phyloP scores from a whole-genome alignment of 768 basidiomycete genomes.

The Russula sp. region DNA sequence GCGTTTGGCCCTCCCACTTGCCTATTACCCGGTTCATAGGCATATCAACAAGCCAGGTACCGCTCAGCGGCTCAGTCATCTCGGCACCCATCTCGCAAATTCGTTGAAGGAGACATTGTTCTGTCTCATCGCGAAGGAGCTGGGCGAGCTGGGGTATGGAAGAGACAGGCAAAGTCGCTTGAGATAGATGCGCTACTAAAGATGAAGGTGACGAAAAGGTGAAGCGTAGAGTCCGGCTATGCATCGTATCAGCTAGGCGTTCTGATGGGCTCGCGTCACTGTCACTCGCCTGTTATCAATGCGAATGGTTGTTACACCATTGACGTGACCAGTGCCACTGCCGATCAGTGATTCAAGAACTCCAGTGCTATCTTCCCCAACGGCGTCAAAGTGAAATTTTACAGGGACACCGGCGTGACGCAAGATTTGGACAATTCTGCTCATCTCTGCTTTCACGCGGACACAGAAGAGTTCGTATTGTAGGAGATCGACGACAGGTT shows the following conservation, averaged over 20 bases:
- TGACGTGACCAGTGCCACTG: conserved; percentile 37
- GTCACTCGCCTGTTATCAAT: conserved; percentile 54
- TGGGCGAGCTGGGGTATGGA: conserved; percentile 72
- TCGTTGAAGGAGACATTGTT: conserved; percentile 56
- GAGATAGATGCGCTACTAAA: conserved; percentile 70
- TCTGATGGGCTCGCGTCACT: conserved; percentile 4
- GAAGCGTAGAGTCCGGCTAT: conserved; percentile 65
- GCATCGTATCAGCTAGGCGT: neutral
- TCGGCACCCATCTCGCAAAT: conserved; percentile 62
- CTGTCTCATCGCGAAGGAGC: conserved; percentile 71
- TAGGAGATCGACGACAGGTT: conserved; percentile 68
- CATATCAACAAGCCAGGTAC: conserved; percentile 74
- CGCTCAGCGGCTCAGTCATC: conserved; percentile 41
- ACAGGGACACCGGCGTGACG: conserved; percentile 47
- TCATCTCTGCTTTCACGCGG: conserved; percentile 52
- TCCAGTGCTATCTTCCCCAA: conserved; percentile 60
- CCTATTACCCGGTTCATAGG: conserved; percentile 58
- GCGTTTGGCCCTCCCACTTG: conserved; percentile 69
- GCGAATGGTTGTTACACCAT: conserved; percentile 66
- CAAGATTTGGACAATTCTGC: conserved; percentile 43
- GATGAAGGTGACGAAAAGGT: conserved; percentile 71
- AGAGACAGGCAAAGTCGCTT: conserved; percentile 65
- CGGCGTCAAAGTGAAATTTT: conserved; percentile 49
- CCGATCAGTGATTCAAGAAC: conserved; percentile 45
- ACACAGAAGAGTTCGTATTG: conserved; percentile 74